Base-by-base conservation (phyloP, 108 stramenopile genomes). In the Skeletonema menzelii region DNA sequence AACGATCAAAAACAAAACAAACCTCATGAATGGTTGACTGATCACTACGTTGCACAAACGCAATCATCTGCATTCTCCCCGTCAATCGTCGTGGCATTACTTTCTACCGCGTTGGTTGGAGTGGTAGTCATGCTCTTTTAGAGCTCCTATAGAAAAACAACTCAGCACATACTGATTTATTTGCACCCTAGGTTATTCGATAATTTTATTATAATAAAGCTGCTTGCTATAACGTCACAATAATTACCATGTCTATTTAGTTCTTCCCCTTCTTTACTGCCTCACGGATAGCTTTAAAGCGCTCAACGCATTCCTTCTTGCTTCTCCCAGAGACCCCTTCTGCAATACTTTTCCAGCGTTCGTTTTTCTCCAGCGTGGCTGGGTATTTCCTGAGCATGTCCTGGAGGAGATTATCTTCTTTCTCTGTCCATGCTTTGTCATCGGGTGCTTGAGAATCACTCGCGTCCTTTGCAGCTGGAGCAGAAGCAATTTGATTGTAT, bases 331-430 rank as follows among this genome's bases (percentile, higher is more conserved):
- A 53, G 32, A 99, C 97, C 15, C 80, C 87, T 20, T 83, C 86
- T 32, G 98, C 87, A 80, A 99, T 98, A 22, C 59, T 69, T 12
- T 82, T 82, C 99, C 99, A 99, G 27, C 99, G 91, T 72, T 97
- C 99, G 75, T 97, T 97, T 82, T 98, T 99, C 14, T 97, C 97
- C 94, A 99, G 96, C 30, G 82, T 82, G 19, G 94, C 79, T 27
- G 97, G 97, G 75, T 74, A 97, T 38, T 87, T 85, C 24, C 80
- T 69, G 11, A 99, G 78, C 32, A 85, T 97, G 1, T 76, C 87
- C 80, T 97, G 96, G 4, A 99, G 86, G 35, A 89, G 86, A 44
- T 83, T 70, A 75, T 98, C 96, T 83, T 99, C 96, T 58, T 94
- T 95, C 4, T 87, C 86, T 10, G 87, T 95, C 99, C 99, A 99